phyloP scores from a whole-genome alignment of 768 basidiomycete genomes.

The Lactarius hatsudake region DNA sequence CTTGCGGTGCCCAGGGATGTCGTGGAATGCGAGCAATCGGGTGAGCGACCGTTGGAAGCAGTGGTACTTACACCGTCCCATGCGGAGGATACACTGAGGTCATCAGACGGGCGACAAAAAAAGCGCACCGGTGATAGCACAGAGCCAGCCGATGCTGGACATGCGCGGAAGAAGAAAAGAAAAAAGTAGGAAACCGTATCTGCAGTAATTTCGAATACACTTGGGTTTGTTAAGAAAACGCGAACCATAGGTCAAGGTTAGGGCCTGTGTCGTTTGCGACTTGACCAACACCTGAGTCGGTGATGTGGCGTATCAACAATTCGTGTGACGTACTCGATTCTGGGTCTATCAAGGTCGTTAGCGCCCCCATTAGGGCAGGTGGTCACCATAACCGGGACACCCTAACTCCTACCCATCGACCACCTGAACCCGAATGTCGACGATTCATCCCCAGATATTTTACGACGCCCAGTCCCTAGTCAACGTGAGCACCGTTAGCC shows the following conservation, averaged over 20 bases:
- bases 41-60: neutral
- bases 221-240: neutral
- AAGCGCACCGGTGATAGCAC: conserved; percentile 1
- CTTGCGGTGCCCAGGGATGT: neutral
- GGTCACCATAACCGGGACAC: no score
- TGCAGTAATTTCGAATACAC: neutral
- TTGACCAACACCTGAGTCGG: no score
- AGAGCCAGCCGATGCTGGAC: conserved; percentile 3
- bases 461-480: conserved; percentile 18
- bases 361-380: no score
- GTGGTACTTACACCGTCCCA: neutral
- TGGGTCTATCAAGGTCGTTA: no score
- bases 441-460: conserved; percentile 14
- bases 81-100: neutral
- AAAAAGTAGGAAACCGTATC: neutral
- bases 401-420: neutral
- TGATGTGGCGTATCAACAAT: no score
- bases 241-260: neutral
- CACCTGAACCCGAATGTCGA: conserved; percentile 2
- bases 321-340: no score
- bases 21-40: neutral
- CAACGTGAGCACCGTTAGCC: neutral
- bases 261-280: neutral
- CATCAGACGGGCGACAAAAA: conserved; percentile 11
- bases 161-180: conserved; percentile 22